Conservation (phyloP, 2,329 filamentous ascomycete genomes). For the Myriosclerotinia curreyana region DNA sequence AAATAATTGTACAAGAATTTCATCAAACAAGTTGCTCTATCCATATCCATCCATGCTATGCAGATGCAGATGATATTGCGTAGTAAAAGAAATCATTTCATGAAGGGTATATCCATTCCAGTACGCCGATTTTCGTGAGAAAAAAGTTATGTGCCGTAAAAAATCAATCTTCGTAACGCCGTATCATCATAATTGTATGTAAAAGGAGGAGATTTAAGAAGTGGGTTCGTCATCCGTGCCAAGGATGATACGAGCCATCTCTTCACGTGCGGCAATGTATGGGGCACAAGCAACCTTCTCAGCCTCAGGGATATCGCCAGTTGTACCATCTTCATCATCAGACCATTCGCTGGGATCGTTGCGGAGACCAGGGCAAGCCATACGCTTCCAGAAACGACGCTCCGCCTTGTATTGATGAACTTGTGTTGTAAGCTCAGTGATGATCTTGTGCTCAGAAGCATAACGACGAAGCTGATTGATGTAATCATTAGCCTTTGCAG, state of each 20-base stretch:
- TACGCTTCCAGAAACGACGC: conserved; percentile 63
- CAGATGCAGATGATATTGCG: conserved; percentile 4
- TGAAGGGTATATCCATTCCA: conserved; percentile 17
- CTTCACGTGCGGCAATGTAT: conserved; percentile 11
- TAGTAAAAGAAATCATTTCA: conserved; percentile 12
- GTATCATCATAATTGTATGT: background rate
- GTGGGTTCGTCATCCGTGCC: background rate
- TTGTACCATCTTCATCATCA: conserved; percentile 59
- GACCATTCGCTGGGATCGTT: conserved; percentile 56
- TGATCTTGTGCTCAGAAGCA: conserved; percentile 54
- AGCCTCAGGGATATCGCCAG: conserved; percentile 48
- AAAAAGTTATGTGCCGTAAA: conserved; percentile 1
- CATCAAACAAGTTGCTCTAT: conserved; percentile 11
- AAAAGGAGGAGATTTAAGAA: background rate
- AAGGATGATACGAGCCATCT: conserved; percentile 15
- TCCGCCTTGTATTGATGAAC: conserved; percentile 55
- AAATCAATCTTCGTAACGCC: background rate
- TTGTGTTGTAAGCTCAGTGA: conserved; percentile 54
- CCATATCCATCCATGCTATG: conserved; percentile 8
- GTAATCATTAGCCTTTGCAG: conserved; percentile 55
- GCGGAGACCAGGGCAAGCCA: conserved; percentile 59
- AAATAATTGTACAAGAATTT: conserved; percentile 7
- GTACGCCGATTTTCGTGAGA: conserved; percentile 12
- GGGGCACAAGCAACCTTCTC: conserved; percentile 27
- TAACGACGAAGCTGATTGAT: conserved; percentile 55